Conservation (phyloP, 2,329 filamentous ascomycete species). For the Stagonosporopsis rhizophila region DNA sequence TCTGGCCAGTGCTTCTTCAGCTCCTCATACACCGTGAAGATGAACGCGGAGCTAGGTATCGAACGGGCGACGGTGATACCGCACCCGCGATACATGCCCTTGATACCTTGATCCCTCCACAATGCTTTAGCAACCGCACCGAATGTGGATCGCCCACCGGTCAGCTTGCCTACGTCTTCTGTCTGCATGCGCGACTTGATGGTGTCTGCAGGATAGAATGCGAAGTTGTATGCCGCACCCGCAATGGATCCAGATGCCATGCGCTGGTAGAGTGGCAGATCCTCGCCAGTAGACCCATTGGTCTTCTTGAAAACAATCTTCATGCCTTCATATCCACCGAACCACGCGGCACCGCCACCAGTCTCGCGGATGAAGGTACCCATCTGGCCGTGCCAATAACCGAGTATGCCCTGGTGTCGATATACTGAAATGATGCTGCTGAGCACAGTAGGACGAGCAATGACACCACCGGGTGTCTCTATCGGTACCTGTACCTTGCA, state of each 20-base stretch:
- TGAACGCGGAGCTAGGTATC: constrained; percentile 95
- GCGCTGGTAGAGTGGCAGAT: constrained; percentile 83
- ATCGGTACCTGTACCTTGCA: constrained; percentile 92
- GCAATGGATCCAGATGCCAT: constrained; percentile 85
- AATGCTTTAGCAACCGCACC: constrained; percentile 72
- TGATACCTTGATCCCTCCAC: constrained; percentile 83
- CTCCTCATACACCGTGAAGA: constrained; percentile 93
- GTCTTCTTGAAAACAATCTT: constrained; percentile 71
- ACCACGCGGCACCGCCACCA: constrained; percentile 93
- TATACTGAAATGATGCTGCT: constrained; percentile 80
- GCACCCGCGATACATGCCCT: constrained; percentile 89
- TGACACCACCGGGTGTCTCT: constrained; percentile 46
- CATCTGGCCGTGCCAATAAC: constrained; percentile 95
- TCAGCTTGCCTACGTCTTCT: constrained; percentile 66
- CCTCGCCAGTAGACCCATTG: constrained; percentile 51
- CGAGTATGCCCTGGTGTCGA: constrained; percentile 78
- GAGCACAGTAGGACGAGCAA: constrained; percentile 67
- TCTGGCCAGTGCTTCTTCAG: constrained; percentile 64
- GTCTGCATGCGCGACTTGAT: constrained; percentile 99
- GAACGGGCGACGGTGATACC: constrained; percentile 89
- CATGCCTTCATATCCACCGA: constrained; percentile 64
- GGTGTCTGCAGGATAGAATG: constrained; percentile 97
- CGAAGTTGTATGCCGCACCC: constrained; percentile 93
- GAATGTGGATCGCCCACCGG: constrained; percentile 69
- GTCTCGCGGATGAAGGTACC: constrained; percentile 94